Base-by-base conservation (phyloP, 2,329 filamentous ascomycete genomes). In the Trichophyton equinum region DNA sequence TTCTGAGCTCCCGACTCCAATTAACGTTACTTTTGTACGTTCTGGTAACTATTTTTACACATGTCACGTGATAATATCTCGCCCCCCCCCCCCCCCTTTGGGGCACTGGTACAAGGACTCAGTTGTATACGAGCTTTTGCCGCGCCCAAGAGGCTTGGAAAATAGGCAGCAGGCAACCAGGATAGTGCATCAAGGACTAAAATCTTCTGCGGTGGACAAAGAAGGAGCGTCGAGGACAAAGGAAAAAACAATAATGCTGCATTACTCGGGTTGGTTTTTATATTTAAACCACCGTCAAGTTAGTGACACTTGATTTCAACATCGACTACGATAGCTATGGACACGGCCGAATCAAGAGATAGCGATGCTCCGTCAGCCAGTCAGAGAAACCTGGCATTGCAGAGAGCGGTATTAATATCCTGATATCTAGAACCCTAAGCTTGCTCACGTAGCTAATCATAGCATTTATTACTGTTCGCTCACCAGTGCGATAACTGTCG, bases 401-500 rank as follows among this genome's bases (percentile, higher is more conserved):
- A 55, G 55, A 57, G 55, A 57, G 55, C 55, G 55, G 55, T 57
- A 57, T 42, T 25, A 27, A 38, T 57, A 15, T 18, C 40, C 40
- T 38, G 18, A 36, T 22, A 27, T 36, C 22, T 46, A 58, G 36
- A 46, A 15, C 20, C 18, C n/a, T 30, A 20, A 7, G 18, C 9
- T n/a, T 36, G 20, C n/a, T 46, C 7, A 44, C 20, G 6, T 46
- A 58, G 38, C 53, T 42, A 42, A 58, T 15, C 56, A 42, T 42
- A 36, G 20, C 22, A 13, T 58, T 1, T 13, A n/a, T 49, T 15
- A 36, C 51, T 36, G 30, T 15, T 36, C 51, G 1, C 33, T 27
- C 15, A 18, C 46, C 44, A 65, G 64, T 65, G 64, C 47, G 64
- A 65, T 55, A 64, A 63, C 51, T 65, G 64, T 46, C 63, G 64